Conservation (phyloP, 1,284 basidiomycete genomes). For the Ganoderma sinense region DNA sequence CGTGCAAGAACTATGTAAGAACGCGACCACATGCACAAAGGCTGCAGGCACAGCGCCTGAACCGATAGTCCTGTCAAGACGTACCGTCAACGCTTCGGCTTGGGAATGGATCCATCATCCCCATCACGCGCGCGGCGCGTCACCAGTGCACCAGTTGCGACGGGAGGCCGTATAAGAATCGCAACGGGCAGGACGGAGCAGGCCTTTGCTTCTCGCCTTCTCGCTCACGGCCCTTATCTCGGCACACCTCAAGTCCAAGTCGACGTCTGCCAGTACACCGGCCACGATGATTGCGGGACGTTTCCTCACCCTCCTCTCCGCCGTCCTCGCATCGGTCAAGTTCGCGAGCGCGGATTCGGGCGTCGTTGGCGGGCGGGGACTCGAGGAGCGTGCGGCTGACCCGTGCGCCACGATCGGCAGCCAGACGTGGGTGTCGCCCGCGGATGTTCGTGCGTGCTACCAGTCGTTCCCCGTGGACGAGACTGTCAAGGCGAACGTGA, state of each 20-base stretch:
- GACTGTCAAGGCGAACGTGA: conserved; percentile 55
- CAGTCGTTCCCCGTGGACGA: conserved; percentile 52
- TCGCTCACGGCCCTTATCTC: not conserved
- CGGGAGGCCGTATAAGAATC: not conserved
- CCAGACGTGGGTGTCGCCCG: conserved; percentile 60
- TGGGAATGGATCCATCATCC: not conserved
- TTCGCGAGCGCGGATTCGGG: conserved; percentile 15
- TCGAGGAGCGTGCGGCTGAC: conserved; percentile 40
- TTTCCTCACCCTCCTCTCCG: conserved; percentile 24
- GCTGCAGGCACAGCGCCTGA: not conserved
- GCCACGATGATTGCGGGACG: conserved; percentile 24
- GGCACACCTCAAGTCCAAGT: not conserved
- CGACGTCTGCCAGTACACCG: not conserved
- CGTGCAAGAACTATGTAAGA: not conserved
- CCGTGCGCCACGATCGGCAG: conserved; percentile 59
- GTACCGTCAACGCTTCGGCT: not conserved
- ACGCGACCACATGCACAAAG: not conserved
- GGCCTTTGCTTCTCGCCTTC: not conserved
- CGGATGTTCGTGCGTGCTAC: conserved; percentile 58
- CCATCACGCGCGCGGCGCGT: conserved; percentile 1
- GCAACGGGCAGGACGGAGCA: not conserved
- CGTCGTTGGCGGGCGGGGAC: not conserved
- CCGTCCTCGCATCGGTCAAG: conserved; percentile 17
- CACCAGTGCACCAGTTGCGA: not conserved
- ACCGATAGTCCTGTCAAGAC: not conserved